Conservation (phyloP, 2,329 filamentous ascomycete species). For the Nothophoma quercina region DNA sequence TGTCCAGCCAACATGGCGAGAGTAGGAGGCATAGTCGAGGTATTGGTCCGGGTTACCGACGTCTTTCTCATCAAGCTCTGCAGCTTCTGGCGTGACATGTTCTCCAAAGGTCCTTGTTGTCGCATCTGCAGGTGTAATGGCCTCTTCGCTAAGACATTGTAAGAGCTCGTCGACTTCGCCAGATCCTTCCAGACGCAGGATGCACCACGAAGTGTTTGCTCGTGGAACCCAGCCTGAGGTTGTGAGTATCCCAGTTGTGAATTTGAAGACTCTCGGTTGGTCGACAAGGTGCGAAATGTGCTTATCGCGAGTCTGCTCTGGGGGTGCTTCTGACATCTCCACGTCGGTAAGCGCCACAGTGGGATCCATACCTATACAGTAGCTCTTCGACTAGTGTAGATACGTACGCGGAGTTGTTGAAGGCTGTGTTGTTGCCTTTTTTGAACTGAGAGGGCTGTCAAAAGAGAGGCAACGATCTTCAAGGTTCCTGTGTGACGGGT, state of each 20-base stretch:
- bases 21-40: not conserved
- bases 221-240: not conserved
- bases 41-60: not conserved
- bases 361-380: too few species aligned
- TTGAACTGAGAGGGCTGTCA: too few species aligned
- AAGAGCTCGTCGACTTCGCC: not conserved
- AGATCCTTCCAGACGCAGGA: not conserved
- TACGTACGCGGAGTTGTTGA: not conserved
- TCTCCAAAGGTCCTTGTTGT: too few species aligned
- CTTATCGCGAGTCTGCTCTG: not conserved
- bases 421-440: not conserved
- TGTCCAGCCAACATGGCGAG: not conserved
- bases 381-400: too few species aligned
- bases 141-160: not conserved
- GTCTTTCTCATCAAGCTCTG: not conserved
- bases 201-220: not conserved
- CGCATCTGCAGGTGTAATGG: too few species aligned
- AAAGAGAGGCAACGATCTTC: too few species aligned
- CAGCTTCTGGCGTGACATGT: too few species aligned
- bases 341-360: not conserved
- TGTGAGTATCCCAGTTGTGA: not conserved
- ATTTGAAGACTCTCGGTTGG: not conserved
- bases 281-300: not conserved
- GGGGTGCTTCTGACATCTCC: not conserved
- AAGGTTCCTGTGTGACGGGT: too few species aligned